Base-by-base conservation (phyloP, 164 flowering plant genomes). In the Malania oleifera region DNA sequence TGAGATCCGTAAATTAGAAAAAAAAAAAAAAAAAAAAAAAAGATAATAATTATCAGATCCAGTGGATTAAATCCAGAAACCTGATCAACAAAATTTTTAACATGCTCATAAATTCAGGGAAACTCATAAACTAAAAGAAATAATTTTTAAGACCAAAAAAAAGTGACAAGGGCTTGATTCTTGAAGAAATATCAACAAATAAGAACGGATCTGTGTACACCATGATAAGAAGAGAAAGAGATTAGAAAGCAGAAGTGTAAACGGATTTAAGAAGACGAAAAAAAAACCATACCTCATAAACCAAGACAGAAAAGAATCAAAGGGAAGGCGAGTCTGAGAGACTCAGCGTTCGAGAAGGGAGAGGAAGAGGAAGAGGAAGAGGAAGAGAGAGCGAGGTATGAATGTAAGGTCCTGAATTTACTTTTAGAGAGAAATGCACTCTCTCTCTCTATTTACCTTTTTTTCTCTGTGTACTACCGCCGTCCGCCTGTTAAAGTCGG, bases 271-370 rank as follows among this genome's bases (percentile, higher is more conserved):
- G 50, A 25, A 31, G 51, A 57, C 17, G n/a, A 56, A 60, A 25
- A 27, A 39, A 2, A 56, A 57, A 44, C 35, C 28, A 6, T 63
- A 73, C 80, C 80, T 77, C 80, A 77, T 77, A 77, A 77, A 77
- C 80, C 77, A 69, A 65, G 61, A 56, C 56, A 35, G 61, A 73
- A 57, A 54, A 7, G 52, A 38, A 70, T 66, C 70, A 40, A 28
- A 65, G 52, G 54, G 18, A 18, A 5, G 9, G 31, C 29, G 53
- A 22, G 55, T n/a, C 35, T 8, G 19, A 4, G 37, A 52, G 38
- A 20, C 50, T 46, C 11, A 3, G 26, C 12, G 25, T 47, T 34
- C 31, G 59, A 61, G 57, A 35, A 65, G 48, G 17, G 54, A 51
- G 27, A 1, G 53, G 34, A 38, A 60, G 66, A 51, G 71, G 43